These are phyloP conservation scores for Citrus australasica DNA, from an alignment of 345 rosid genomes.

Conservation along the genomic window DNA sequence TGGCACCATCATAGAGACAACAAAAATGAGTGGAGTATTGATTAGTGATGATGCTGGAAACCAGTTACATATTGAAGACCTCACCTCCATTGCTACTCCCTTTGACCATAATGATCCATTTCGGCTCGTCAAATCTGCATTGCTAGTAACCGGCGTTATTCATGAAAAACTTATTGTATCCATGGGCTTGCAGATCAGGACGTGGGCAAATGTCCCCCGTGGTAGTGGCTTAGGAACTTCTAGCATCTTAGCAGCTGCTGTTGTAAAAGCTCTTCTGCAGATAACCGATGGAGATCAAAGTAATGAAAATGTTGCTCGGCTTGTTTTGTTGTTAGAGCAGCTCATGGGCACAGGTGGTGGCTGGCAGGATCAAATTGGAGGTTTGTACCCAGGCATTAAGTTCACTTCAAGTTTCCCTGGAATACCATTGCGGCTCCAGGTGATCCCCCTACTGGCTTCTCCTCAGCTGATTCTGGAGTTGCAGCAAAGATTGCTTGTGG, in stretches of 20 bases:
- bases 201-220: conserved; percentile 95
- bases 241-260: conserved; percentile 95
- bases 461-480: conserved; percentile 57
- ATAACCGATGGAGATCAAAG: conserved; percentile 71
- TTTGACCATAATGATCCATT: conserved; percentile 59
- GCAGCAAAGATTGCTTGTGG: conserved; percentile 78
- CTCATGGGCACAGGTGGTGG: conserved; percentile 99
- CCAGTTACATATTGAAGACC: conserved; percentile 46
- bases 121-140: conserved; percentile 52
- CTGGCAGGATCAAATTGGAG: conserved; percentile 99
- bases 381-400: conserved; percentile 86
- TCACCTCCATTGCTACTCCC: conserved; percentile 53
- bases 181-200: conserved; percentile 58
- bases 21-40: conserved; percentile 48
- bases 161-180: conserved; percentile 40
- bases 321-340: conserved; percentile 87
- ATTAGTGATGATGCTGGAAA: conserved; percentile 75
- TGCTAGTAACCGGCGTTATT: conserved; percentile 70
- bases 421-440: conserved; percentile 85
- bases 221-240: conserved; percentile 98
- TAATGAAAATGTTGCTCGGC: conserved; percentile 83
- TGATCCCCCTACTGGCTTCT: conserved; percentile 69
- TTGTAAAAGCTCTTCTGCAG: conserved; percentile 83
- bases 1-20: conserved; percentile 77
- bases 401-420: conserved; percentile 91